Evolutionary conservation across 2,329 filamentous ascomycete species (phyloP).

Genomic region (Aurifilum marmelostoma): DNA sequence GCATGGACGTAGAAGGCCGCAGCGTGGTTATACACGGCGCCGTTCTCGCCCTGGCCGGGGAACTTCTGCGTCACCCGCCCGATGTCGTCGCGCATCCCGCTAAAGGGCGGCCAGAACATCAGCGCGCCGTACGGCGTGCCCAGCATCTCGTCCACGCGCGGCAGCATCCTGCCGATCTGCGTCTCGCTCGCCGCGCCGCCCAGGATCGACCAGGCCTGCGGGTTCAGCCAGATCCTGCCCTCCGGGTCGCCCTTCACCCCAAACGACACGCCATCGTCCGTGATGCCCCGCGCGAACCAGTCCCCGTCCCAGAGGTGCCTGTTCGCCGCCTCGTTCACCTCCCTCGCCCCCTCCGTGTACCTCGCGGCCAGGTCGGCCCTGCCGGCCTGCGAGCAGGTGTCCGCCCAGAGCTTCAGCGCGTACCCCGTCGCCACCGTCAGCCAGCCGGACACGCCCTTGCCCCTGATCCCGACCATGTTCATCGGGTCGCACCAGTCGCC

Average conservation of each 20-base stretch:
- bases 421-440: conserved; percentile 59
- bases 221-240: conserved; percentile 62
- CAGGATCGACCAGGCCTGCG: conserved; percentile 59
- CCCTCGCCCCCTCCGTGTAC: conserved; percentile 49
- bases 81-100: conserved; percentile 59
- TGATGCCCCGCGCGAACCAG: conserved; percentile 62
- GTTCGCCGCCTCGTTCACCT: conserved; percentile 55
- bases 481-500: conserved; percentile 65
- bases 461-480: conserved; percentile 66
- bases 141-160: conserved; percentile 54
- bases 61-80: conserved; percentile 63
- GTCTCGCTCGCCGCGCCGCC: conserved; percentile 51
- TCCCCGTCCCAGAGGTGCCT: conserved; percentile 58
- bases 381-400: conserved; percentile 51
- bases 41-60: conserved; percentile 61
- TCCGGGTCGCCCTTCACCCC: conserved; percentile 54
- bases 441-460: conserved; percentile 61
- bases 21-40: conserved; percentile 61
- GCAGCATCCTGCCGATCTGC: conserved; percentile 49
- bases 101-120: conserved; percentile 61
- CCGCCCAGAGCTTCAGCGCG: conserved; percentile 56
- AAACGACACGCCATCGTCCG: conserved; percentile 56
- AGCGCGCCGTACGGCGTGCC: conserved; percentile 56
- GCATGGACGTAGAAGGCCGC: conserved; percentile 58
- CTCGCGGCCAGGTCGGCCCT: conserved; percentile 44